Conservation (phyloP, 78 protist species). For the Trichosphaerium sp. region DNA sequence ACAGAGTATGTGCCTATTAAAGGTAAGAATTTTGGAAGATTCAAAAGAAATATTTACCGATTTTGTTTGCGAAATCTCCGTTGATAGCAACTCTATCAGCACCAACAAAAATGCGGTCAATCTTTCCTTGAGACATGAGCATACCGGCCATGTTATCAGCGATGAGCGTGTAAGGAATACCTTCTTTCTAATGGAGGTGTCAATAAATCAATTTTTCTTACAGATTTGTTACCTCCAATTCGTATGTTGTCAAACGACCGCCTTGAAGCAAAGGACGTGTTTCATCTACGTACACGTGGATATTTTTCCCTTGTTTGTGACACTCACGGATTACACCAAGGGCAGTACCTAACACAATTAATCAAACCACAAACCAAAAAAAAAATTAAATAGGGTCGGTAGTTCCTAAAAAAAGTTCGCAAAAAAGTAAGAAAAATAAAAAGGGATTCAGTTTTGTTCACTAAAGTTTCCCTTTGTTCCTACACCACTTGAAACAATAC, state of each 20-base stretch:
- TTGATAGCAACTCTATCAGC: slow-evolving; percentile 51
- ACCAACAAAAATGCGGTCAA: slow-evolving; percentile 53
- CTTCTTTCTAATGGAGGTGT: neutral
- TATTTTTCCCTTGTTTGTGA: slow-evolving; percentile 34
- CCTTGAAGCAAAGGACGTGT: slow-evolving; percentile 61
- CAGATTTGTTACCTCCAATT: slow-evolving; percentile 11
- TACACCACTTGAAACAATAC: too few species aligned
- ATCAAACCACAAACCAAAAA: neutral
- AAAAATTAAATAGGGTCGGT: neutral
- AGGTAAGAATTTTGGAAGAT: too few species aligned
- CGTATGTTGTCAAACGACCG: slow-evolving; percentile 57
- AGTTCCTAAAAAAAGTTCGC: neutral
- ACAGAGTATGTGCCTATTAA: slow-evolving; percentile 49
- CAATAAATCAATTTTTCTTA: neutral
- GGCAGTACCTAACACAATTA: slow-evolving; percentile 64
- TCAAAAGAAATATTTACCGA: too few species aligned
- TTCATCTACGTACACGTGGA: slow-evolving; percentile 56
- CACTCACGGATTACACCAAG: slow-evolving; percentile 48
- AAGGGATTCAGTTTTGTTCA: too few species aligned
- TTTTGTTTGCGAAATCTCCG: slow-evolving; percentile 68
- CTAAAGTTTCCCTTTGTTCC: too few species aligned
- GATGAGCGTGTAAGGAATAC: slow-evolving; percentile 52
- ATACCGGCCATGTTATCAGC: slow-evolving; percentile 56
- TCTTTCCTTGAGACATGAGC: slow-evolving; percentile 49
- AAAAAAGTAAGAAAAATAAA: too few species aligned